Base-by-base conservation (phyloP, 495 filamentous ascomycete genomes). In the Daldinia concentrica region DNA sequence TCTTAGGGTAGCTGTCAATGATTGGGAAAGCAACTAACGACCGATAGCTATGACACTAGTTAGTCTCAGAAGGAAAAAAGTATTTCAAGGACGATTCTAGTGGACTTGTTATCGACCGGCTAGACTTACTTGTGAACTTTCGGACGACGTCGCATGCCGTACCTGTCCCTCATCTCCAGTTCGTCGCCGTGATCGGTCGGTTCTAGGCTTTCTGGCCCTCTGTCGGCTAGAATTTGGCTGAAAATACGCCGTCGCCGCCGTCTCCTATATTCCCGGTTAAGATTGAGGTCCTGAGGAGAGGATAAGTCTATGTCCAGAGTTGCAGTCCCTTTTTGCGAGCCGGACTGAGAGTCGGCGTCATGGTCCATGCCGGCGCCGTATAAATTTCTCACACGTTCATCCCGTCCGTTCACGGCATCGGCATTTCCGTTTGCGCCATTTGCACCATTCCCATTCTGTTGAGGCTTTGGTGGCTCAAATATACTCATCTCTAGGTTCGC, bases 1-100 rank as follows among this genome's bases (percentile, higher is more conserved):
- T 91, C 34, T 65, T 81, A 39, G 86, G 95, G 82, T 92, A 97
- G 79, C 92, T 97, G 76, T 94, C 89, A 30, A 97, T 85, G 12
- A 94, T 77, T 3, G 95, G 94, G 77, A 93, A 93, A 6, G 83
- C 80, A 17, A 97, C 83, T 4, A 82, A 63, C 19, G 88, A 88
- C 57, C 73, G 66, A 71, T 83, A 80, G 63, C 83, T 83, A 50
- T 17, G 9, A 1, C 27, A 57, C 50, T 29, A 29, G 56, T 75
- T 30, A 71, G 64, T 34, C 30, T 50, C 15, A 9, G 56, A 57
- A 36, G 17, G 17, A 24, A 7, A n/a, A 55, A 71, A 54, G 15
- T 54, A 43, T 43, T 27, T 14, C 36, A 70, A 62, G 22, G 37
- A 17, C 52, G 9, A 50, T 24, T 24, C 27, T n/a, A 24, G n/a